Evolutionary conservation across 805 yeast species (phyloP).

Genomic region (Metschnikowia borealis): DNA sequence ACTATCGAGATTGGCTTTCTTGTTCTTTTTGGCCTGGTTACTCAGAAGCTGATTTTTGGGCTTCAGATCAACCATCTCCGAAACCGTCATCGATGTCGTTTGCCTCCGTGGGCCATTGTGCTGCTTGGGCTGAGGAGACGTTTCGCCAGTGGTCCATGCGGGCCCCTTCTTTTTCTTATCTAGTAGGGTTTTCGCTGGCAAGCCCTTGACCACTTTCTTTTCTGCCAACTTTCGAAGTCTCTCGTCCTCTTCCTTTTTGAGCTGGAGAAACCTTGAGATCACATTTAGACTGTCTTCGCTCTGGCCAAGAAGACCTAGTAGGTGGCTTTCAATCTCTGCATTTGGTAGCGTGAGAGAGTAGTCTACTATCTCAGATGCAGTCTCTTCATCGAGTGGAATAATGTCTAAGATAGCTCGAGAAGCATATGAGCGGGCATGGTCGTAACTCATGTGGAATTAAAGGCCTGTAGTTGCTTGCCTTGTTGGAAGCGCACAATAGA

Average conservation of each 20-base stretch:
- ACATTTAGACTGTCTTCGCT: conserved; percentile 50
- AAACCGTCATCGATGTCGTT: conserved; percentile 37
- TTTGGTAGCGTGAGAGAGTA: conserved; percentile 48
- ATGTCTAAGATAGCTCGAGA: conserved; percentile 29
- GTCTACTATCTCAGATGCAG: conserved; percentile 51
- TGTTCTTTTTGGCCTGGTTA: conserved; percentile 28
- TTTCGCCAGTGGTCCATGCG: conserved; percentile 4
- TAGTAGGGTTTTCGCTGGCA: conserved; percentile 3
- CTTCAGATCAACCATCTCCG: conserved; percentile 43
- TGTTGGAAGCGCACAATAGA: neutral
- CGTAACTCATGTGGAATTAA: conserved; percentile 13
- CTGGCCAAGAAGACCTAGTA: conserved; percentile 54
- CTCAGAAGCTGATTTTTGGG: conserved; percentile 26
- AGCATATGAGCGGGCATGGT: conserved; percentile 25
- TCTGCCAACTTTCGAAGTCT: conserved; percentile 7
- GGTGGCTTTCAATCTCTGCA: conserved; percentile 48
- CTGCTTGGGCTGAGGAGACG: conserved; percentile 5
- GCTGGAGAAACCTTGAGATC: conserved; percentile 40
- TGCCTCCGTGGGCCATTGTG: conserved; percentile 11
- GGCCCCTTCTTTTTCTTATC: neutral
- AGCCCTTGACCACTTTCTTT: neutral
- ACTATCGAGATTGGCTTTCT: conserved; percentile 47
- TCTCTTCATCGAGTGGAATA: conserved; percentile 56
- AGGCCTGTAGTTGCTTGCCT: neutral
- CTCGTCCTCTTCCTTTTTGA: conserved; percentile 30